Evolutionary conservation across 495 filamentous ascomycete genomes (phyloP).

Genomic region (Penicillium turbatum): DNA sequence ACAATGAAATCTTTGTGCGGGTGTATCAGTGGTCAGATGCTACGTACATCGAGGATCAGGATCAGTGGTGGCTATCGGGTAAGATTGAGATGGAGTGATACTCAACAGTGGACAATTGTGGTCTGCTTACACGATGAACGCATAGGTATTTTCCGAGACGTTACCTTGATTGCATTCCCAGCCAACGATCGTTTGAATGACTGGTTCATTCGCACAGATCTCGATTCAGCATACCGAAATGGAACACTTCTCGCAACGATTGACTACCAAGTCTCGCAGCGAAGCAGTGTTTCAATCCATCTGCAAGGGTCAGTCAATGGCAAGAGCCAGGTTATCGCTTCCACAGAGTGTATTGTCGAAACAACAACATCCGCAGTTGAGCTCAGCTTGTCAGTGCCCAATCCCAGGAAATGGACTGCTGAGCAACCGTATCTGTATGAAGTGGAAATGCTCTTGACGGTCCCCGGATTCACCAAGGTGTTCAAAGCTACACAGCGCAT

Average conservation of each 20-base stretch:
- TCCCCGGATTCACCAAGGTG: conserved; percentile 17
- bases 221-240: conserved; percentile 52
- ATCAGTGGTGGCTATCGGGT: conserved; percentile 55
- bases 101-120: neutral
- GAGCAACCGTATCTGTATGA: conserved; percentile 59
- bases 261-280: neutral
- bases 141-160: conserved; percentile 65
- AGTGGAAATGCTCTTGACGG: conserved; percentile 32
- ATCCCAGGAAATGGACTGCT: conserved; percentile 61
- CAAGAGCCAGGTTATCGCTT: neutral
- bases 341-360: neutral
- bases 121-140: no score
- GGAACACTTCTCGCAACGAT: conserved; percentile 24
- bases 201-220: conserved; percentile 48
- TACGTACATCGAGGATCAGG: conserved; percentile 64
- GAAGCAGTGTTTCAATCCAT: neutral
- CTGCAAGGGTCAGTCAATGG: neutral
- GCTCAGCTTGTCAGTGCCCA: conserved; percentile 21
- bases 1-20: conserved; percentile 51
- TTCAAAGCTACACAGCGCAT: conserved; percentile 49
- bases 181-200: conserved; percentile 52
- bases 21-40: conserved; percentile 63
- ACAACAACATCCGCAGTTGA: neutral
- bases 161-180: conserved; percentile 55
- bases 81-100: neutral